These are phyloP conservation scores for Scleromitrula shiraiana DNA, from an alignment of 2,329 filamentous ascomycete genomes.

Conservation along the genomic window DNA sequence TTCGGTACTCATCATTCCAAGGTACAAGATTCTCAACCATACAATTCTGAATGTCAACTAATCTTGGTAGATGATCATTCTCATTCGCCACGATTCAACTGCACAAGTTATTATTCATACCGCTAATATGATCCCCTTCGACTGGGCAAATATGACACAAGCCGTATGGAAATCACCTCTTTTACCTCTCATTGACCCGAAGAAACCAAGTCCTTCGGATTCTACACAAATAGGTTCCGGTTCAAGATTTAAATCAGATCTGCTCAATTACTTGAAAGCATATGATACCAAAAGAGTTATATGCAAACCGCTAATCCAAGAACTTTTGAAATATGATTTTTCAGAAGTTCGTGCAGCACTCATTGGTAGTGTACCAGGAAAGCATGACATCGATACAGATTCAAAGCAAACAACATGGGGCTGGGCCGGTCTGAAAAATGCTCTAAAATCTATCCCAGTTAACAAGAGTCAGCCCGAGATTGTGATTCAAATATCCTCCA, in stretches of 20 bases:
- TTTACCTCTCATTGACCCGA: conserved; percentile 40
- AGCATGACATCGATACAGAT: conserved; percentile 42
- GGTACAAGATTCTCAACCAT: conserved; percentile 10
- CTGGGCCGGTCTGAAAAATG: conserved; percentile 59
- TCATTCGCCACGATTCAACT: conserved; percentile 67
- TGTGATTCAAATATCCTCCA: conserved; percentile 66
- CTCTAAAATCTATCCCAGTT: conserved; percentile 47
- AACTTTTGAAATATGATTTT: conserved; percentile 62
- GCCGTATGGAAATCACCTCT: conserved; percentile 71
- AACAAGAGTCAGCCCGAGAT: conserved; percentile 37
- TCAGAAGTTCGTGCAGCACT: conserved; percentile 58
- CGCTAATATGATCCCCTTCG: conserved; percentile 80
- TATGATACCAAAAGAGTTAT: conserved; percentile 55
- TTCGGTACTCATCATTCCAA: conserved; percentile 72
- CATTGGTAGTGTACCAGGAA: conserved; percentile 70
- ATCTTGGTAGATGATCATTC: conserved; percentile 66
- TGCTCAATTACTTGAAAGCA: conserved; percentile 62
- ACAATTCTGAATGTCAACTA: neutral
- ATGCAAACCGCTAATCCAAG: conserved; percentile 46
- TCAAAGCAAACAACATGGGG: conserved; percentile 58
- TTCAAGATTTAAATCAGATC: conserved; percentile 63
- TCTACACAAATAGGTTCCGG: conserved; percentile 46
- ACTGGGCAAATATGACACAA: conserved; percentile 86
- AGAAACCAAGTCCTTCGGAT: neutral
- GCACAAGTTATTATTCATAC: conserved; percentile 81